phyloP scores from a whole-genome alignment of 1,284 basidiomycete genomes.

The Pseudomicrostroma phylloplanum region DNA sequence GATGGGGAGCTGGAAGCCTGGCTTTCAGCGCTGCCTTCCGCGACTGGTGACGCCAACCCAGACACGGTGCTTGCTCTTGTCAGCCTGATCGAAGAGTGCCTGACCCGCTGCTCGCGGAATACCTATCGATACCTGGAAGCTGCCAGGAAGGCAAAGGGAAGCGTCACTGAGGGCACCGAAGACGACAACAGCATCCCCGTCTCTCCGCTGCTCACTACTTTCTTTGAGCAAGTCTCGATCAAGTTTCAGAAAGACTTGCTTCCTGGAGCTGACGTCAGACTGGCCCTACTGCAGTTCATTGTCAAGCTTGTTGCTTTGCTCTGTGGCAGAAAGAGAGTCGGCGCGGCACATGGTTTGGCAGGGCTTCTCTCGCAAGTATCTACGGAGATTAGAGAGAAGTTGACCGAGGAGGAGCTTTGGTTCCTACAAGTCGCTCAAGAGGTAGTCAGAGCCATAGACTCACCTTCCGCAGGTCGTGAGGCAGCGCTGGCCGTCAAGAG shows the following conservation, averaged over 20 bases:
- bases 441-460: too few species aligned
- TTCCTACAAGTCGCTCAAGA: too few species aligned
- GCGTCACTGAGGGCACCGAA: conserved; percentile 15
- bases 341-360: not conserved
- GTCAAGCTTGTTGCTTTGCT: conserved; percentile 24
- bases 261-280: conserved; percentile 5
- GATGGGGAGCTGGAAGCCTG: not conserved
- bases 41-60: not conserved
- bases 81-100: conserved; percentile 75
- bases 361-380: not conserved
- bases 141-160: conserved; percentile 43
- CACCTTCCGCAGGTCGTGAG: too few species aligned
- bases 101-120: conserved; percentile 73
- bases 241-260: conserved; percentile 27
- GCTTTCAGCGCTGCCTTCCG: conserved; percentile 8
- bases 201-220: not conserved
- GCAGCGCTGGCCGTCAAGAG: too few species aligned
- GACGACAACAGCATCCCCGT: not conserved
- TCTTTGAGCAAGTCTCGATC: conserved; percentile 35
- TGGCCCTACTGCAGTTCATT: conserved; percentile 21
- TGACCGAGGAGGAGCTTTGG: too few species aligned
- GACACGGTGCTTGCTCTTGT: conserved; percentile 57
- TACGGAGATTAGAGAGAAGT: too few species aligned
- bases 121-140: conserved; percentile 83
- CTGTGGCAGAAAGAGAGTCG: conserved; percentile 17